phyloP scores from a whole-genome alignment of 345 rosid genomes.

The Litchi chinensis region DNA sequence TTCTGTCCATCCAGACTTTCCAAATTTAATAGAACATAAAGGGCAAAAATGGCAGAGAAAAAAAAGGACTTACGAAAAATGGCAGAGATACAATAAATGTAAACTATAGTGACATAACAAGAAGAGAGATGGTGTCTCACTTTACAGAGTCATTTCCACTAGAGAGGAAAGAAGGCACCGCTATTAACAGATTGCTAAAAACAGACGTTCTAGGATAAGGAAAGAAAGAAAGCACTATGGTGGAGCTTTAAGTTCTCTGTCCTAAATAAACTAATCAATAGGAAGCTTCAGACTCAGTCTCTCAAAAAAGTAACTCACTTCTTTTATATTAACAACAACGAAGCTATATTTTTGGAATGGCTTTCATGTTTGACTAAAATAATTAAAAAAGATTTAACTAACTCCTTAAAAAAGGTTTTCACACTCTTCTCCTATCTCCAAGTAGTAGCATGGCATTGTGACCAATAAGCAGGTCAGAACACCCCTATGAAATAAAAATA shows the following conservation, averaged over 20 bases:
- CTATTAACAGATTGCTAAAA: background rate
- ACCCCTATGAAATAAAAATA: background rate
- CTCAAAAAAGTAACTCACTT: constrained; percentile 12
- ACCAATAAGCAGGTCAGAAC: background rate
- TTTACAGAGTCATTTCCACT: background rate
- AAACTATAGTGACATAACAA: background rate
- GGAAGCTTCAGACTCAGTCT: background rate
- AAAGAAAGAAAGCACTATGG: background rate
- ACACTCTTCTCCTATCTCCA: background rate
- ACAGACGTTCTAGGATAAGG: background rate
- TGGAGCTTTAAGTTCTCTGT: background rate
- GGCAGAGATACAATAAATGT: background rate
- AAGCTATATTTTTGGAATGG: background rate
- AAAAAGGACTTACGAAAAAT: constrained; percentile 4
- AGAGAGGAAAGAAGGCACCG: background rate
- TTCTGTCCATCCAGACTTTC: constrained; percentile 56
- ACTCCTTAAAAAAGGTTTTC: background rate
- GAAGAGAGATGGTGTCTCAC: background rate
- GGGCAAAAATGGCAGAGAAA: constrained; percentile 9
- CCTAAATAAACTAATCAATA: background rate
- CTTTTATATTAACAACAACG: background rate
- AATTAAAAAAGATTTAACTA: too few species aligned
- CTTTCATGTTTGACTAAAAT: background rate
- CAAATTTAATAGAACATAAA: background rate
- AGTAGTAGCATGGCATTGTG: background rate